These are phyloP conservation scores for Irpex rosettiformis DNA, from an alignment of 1,284 basidiomycete species.

Conservation along the genomic window DNA sequence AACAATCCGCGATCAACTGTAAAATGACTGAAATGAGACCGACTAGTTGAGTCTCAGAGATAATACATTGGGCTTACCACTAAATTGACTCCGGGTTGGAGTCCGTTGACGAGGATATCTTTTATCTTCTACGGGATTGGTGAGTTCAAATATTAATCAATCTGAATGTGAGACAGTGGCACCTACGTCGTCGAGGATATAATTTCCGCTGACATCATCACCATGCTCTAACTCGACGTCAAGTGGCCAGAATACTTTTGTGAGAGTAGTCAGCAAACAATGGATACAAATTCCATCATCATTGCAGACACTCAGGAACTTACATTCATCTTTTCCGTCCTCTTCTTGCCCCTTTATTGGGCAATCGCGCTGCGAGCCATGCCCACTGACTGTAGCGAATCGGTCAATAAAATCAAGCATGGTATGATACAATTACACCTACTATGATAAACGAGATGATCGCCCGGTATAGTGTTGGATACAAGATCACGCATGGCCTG, in stretches of 20 bases:
- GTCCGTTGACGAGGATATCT: slow-evolving; percentile 17
- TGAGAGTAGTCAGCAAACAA: background rate
- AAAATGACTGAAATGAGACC: background rate
- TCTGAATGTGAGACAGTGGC: background rate
- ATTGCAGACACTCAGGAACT: background rate
- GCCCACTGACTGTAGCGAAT: slow-evolving; percentile 21
- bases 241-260: slow-evolving; percentile 15
- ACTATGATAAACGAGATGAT: slow-evolving; percentile 25
- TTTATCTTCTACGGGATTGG: slow-evolving; percentile 14
- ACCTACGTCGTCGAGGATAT: slow-evolving; percentile 17
- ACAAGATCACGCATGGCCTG: slow-evolving; percentile 20
- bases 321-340: slow-evolving; percentile 25
- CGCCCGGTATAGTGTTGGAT: slow-evolving; percentile 17
- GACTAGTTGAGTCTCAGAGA: background rate
- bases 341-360: slow-evolving; percentile 18
- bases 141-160: background rate
- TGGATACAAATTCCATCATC: background rate
- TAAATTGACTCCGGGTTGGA: slow-evolving; percentile 17
- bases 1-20: slow-evolving; percentile 27
- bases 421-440: background rate
- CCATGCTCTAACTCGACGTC: slow-evolving; percentile 8
- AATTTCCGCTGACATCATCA: slow-evolving; percentile 1
- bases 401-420: background rate
- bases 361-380: slow-evolving; percentile 20
- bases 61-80: slow-evolving; percentile 11